Percentiles rank a stretch among this genome's conserved stretches.
These are phyloP conservation scores for Ogataea henricii DNA, from an alignment of 805 yeast genomes.

Conservation along the genomic window DNA sequence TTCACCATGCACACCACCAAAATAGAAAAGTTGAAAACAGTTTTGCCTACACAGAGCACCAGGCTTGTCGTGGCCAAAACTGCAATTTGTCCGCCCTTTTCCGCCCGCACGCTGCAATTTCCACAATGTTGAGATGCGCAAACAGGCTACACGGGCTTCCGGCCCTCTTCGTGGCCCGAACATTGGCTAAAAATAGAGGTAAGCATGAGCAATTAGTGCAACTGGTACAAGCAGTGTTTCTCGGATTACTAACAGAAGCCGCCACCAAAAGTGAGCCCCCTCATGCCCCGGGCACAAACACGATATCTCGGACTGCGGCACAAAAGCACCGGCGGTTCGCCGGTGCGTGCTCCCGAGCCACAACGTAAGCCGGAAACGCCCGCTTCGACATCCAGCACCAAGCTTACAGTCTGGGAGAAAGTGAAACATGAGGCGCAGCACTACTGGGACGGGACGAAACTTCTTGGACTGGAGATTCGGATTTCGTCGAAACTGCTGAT, in stretches of 20 bases:
- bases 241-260: background rate
- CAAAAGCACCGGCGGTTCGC: background rate
- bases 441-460: slow-evolving; percentile 93
- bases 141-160: background rate
- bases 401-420: slow-evolving; percentile 72
- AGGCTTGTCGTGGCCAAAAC: too few species aligned
- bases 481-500: slow-evolving; percentile 78
- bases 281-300: background rate
- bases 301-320: background rate
- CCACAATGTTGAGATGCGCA: slow-evolving; percentile 4
- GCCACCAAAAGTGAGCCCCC: background rate
- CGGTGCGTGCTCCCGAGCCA: background rate
- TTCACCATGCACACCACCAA: background rate
- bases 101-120: background rate
- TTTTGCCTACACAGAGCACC: too few species aligned
- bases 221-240: too few species aligned
- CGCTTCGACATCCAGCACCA: slow-evolving; percentile 31
- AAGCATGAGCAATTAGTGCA: too few species aligned
- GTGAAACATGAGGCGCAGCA: slow-evolving; percentile 88
- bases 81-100: background rate
- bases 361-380: background rate
- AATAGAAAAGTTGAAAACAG: background rate
- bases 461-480: slow-evolving; percentile 84
- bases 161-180: background rate
- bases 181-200: background rate